Percentiles rank a stretch among this genome's conserved stretches.
These are phyloP conservation scores for Aspergillus conjunctus DNA, from an alignment of 495 filamentous ascomycete species.

Conservation along the genomic window DNA sequence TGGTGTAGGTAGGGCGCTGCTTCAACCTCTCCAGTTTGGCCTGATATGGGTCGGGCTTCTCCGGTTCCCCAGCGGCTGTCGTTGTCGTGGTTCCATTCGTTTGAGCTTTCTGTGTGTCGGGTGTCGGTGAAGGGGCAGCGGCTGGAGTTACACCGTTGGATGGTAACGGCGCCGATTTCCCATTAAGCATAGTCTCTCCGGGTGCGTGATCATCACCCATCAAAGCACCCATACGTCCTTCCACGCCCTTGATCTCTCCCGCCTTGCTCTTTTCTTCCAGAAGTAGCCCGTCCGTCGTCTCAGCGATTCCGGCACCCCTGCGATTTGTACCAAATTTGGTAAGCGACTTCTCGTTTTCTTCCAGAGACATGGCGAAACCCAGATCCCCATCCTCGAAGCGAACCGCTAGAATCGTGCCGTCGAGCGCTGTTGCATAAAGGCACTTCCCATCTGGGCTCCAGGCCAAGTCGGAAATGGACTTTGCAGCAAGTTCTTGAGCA, in stretches of 20 bases:
- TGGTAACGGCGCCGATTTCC: conserved; percentile 36
- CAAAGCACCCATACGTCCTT: conserved; percentile 93
- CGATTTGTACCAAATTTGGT: conserved; percentile 89
- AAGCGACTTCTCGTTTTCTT: conserved; percentile 89
- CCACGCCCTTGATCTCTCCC: conserved; percentile 81
- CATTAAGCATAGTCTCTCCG: conserved; percentile 44
- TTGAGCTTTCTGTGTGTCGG: conserved; percentile 42
- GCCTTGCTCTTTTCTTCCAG: conserved; percentile 91
- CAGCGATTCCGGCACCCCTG: conserved; percentile 82
- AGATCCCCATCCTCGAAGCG: conserved; percentile 73
- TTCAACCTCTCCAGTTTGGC: conserved; percentile 79
- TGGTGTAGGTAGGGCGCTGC: conserved; percentile 87
- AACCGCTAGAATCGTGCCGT: conserved; percentile 80
- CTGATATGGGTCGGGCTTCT: conserved; percentile 62
- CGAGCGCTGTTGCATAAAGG: conserved; percentile 80
- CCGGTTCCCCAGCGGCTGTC: conserved; percentile 46
- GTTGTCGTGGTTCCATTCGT: conserved; percentile 42
- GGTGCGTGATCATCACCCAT: conserved; percentile 75
- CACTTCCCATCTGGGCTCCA: conserved; percentile 93
- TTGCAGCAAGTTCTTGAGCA: conserved; percentile 80
- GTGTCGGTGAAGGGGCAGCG: conserved; percentile 35
- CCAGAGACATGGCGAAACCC: conserved; percentile 69
- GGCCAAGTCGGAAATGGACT: conserved; percentile 89
- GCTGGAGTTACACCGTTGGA: conserved; percentile 49
- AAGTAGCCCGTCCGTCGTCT: conserved; percentile 82